Evolutionary conservation across 2,329 filamentous ascomycete species (phyloP), one percentile per base, ranked within the genome.

Genomic region (Corinectria fuckeliana): DNA sequence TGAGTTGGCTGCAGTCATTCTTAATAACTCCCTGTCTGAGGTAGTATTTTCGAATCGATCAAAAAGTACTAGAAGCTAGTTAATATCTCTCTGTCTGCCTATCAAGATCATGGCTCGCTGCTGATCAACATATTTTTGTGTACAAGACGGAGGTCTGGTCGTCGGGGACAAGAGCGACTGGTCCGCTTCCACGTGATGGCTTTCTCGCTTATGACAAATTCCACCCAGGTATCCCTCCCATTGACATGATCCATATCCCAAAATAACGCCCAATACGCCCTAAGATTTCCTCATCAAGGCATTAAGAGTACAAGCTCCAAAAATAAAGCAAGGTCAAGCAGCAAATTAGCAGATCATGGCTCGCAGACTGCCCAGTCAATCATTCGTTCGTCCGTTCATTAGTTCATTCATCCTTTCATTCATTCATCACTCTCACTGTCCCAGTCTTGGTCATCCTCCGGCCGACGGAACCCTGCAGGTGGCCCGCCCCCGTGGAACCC

Each of bases 221-320:
- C 36, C 48, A 34, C 36, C 41, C 25, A 30, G 18, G 14, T 16
- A 26, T 56, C 26, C 25, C 30, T 41, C 21, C 55, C 32, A 39
- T 52, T 26, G 38, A 23, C 14, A 55, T 38, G 28, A 45, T 49
- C 16, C 30, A 32, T 39, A 14, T 38, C 47, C 32, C 34, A 21
- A 23, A 42, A 28, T 18, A 67, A 67, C 65, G 45, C 65, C 63
- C 30, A 8, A 44, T 45, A 56, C 63, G 54, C 65, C 32, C n/a
- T 56, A 54, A 58, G 9, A 41, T 45, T 25, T 13, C 16, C 38
- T 30, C 49, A 49, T 53, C 39, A 61, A 38, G 16, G 61, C 56
- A 44, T 49, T 64, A 64, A 50, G 58, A 39, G 41, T 64, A 66
- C 63, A 63, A 14, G 34, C 44, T 41, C 20, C 44, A 45, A 47